A percentile compares a stretch with the other conserved stretches of the same genome.
Conservation (phyloP, 306 rosid genomes). For the Styphnolobium japonicum region DNA sequence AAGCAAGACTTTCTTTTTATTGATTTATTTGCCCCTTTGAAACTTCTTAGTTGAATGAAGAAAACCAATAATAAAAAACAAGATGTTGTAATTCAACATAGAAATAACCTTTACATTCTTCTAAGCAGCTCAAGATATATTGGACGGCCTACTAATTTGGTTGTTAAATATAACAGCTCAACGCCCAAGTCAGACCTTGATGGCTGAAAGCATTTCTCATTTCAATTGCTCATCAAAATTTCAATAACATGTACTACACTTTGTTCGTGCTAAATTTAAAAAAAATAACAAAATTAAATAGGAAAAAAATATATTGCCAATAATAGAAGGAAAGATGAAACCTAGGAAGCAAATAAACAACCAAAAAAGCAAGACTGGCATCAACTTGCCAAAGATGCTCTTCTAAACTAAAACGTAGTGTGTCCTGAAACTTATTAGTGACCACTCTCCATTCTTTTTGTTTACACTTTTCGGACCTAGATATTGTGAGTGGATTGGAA, state of each 20-base stretch:
- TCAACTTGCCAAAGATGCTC: neutral
- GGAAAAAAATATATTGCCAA: neutral
- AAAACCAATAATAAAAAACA: neutral
- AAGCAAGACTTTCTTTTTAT: neutral
- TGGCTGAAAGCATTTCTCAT: neutral
- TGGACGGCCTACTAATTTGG: neutral
- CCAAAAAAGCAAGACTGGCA: neutral
- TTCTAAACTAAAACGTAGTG: neutral
- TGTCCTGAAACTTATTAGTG: neutral
- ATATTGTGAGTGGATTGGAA: conserved; percentile 95
- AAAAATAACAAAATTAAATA: neutral
- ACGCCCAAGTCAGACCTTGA: neutral
- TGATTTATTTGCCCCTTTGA: neutral
- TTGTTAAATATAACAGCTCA: neutral
- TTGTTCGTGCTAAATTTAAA: neutral
- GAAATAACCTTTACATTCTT: neutral
- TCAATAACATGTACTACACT: neutral
- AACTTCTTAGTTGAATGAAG: neutral
- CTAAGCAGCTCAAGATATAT: neutral
- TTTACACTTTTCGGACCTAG: conserved; percentile 75
- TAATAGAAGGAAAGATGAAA: neutral
- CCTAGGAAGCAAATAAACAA: neutral
- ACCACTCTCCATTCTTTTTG: neutral
- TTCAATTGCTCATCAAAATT: conserved; percentile 3
- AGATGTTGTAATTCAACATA: neutral